Conservation (phyloP, 1,284 basidiomycete species). For the Irpex rosettiformis region DNA sequence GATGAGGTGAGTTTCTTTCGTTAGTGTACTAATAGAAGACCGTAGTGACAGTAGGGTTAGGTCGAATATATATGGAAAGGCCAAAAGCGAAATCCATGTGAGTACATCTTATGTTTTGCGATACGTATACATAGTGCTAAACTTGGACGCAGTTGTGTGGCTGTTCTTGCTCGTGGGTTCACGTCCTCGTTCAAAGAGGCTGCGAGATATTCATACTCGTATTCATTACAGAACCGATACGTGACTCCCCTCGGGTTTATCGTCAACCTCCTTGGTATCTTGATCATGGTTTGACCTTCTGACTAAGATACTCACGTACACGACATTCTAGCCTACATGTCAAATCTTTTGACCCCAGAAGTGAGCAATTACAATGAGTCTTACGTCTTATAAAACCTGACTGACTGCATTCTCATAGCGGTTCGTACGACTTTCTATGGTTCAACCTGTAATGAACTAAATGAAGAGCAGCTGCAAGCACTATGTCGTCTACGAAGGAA, state of each 20-base stretch:
- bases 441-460: background rate
- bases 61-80: slow-evolving; percentile 50
- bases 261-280: slow-evolving; percentile 42
- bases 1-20: slow-evolving; percentile 37
- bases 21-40: too few species aligned
- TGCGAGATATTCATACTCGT: too few species aligned
- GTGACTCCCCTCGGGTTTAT: slow-evolving; percentile 48
- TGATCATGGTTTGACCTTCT: background rate
- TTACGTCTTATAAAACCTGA: too few species aligned
- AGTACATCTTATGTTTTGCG: slow-evolving; percentile 12
- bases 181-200: background rate
- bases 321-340: slow-evolving; percentile 38
- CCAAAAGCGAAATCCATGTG: slow-evolving; percentile 41
- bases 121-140: background rate
- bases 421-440: slow-evolving; percentile 6
- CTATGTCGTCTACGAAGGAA: slow-evolving; percentile 50
- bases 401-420: slow-evolving; percentile 7
- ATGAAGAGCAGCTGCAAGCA: slow-evolving; percentile 34
- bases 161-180: slow-evolving; percentile 44
- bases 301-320: background rate
- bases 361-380: slow-evolving; percentile 26
- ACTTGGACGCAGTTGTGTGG: slow-evolving; percentile 35
- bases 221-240: slow-evolving; percentile 31
- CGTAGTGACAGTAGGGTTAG: too few species aligned
- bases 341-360: slow-evolving; percentile 36